A percentile compares a stretch with the other conserved stretches of the same genome.
Conservation (phyloP, 2,329 filamentous ascomycete species). For the Stagonosporopsis chrysanthemi region DNA sequence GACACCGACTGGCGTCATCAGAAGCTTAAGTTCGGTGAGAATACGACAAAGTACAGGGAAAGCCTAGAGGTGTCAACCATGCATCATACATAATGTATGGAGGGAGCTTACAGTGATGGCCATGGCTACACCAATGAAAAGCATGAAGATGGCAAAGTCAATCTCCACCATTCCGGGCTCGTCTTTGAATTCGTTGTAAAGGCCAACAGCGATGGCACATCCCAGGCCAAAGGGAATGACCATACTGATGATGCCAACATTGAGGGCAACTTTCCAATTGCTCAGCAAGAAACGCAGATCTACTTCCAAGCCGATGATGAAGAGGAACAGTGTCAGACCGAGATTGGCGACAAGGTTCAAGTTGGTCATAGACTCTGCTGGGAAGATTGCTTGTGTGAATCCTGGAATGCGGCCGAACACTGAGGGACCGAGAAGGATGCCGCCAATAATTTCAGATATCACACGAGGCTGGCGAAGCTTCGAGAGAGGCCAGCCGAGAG, state of each 20-base stretch:
- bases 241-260: conserved; percentile 82
- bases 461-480: conserved; percentile 81
- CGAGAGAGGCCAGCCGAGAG: conserved; percentile 78
- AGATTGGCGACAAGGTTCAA: conserved; percentile 82
- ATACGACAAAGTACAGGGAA: conserved; percentile 95
- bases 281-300: conserved; percentile 77
- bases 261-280: conserved; percentile 82
- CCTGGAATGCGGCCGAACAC: conserved; percentile 86
- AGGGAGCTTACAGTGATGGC: conserved; percentile 75
- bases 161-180: conserved; percentile 65
- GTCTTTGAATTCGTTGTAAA: conserved; percentile 75
- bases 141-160: conserved; percentile 67
- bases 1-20: conserved; percentile 82
- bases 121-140: conserved; percentile 92
- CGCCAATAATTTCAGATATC: conserved; percentile 85
- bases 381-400: conserved; percentile 80
- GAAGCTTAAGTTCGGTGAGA: conserved; percentile 85
- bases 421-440: conserved; percentile 83
- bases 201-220: conserved; percentile 78
- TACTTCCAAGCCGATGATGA: conserved; percentile 86
- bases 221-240: conserved; percentile 82
- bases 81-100: too few species aligned
- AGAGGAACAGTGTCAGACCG: conserved; percentile 83
- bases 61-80: conserved; percentile 53
- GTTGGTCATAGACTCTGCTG: conserved; percentile 74